Evolutionary conservation across 495 filamentous ascomycete species (phyloP).

Genomic region (Penicilliopsis zonata): DNA sequence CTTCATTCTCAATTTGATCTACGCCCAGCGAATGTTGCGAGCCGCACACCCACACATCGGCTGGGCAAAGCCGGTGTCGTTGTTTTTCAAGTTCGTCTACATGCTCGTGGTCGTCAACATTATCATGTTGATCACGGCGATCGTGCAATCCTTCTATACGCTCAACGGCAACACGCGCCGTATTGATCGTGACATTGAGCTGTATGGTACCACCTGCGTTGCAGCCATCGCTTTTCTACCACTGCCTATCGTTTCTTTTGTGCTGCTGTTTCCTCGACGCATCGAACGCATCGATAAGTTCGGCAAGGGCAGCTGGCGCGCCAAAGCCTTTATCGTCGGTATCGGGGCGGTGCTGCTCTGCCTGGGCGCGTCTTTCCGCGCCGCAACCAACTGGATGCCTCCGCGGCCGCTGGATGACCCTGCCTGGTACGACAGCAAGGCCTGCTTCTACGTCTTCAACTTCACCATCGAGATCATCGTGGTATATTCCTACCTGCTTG

Average conservation of each 20-base stretch:
- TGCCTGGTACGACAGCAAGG: slow-evolving; percentile 54
- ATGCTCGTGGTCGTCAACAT: slow-evolving; percentile 47
- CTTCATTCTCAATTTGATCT: slow-evolving; percentile 73
- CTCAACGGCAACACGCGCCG: slow-evolving; percentile 34
- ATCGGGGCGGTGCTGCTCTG: slow-evolving; percentile 42
- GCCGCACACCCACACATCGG: slow-evolving; percentile 60
- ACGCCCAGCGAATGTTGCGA: slow-evolving; percentile 64
- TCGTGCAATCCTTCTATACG: slow-evolving; percentile 57
- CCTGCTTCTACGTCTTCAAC: slow-evolving; percentile 71
- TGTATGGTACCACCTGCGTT: slow-evolving; percentile 55
- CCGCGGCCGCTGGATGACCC: slow-evolving; percentile 40
- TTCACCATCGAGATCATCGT: slow-evolving; percentile 62
- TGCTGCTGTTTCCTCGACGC: slow-evolving; percentile 38
- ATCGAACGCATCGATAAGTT: slow-evolving; percentile 47
- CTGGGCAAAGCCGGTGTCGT: slow-evolving; percentile 41
- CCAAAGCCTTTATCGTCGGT: slow-evolving; percentile 54
- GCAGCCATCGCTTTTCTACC: slow-evolving; percentile 66
- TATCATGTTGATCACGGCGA: slow-evolving; percentile 54
- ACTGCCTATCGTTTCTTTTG: slow-evolving; percentile 44
- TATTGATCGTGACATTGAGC: slow-evolving; percentile 50
- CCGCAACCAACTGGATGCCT: slow-evolving; percentile 42
- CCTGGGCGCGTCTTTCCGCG: slow-evolving; percentile 60
- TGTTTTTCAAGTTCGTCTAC: slow-evolving; percentile 46
- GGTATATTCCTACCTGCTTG: slow-evolving; percentile 48
- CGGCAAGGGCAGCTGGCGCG: slow-evolving; percentile 51